Evolutionary conservation across 2,329 filamentous ascomycete species (phyloP), one percentile per base, ranked within the genome.

Genomic region (Nannizzia gypsea): DNA sequence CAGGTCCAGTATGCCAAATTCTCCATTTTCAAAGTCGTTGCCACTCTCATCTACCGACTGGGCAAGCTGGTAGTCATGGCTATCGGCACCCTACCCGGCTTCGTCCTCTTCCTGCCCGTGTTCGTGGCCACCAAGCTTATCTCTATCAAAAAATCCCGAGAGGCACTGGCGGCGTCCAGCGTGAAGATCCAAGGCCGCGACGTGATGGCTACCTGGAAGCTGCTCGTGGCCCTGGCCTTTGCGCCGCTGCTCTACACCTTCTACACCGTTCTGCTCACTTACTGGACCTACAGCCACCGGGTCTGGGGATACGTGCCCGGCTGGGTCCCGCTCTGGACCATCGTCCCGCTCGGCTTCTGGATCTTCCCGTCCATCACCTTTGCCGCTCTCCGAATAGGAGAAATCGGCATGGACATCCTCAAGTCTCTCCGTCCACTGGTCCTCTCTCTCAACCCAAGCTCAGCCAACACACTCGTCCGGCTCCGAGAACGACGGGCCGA

Each of bases 351-450:
- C 42, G 88, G 90, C 56, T 86, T 89, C 76, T 79, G 89, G 55
- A 77, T 95, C 65, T 96, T 96, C 78, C 88, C 91, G 4, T 82
- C 85, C 24, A 87, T 96, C 67, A 96, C 91, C 0, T 96, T 95
- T 72, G 91, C 90, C 3, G 90, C 93, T 5, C 84, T 99, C 58
- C 87, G 93, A 9, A 95, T 97, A 65, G 93, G 93, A 54, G 93
- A 99, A 75, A 87, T 95, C n/a, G 93, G 92, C 58, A 96, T 99
- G 90, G 93, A 99, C 70, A 96, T 99, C 60, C 78, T 93, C 76
- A 99, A 97, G 75, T 97, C 92, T 0, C 81, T 99, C 15, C 84
- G 90, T 8, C 93, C 93, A 4, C 82, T 99, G 8, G 78, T 95
- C 52, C 80, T 96, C 36, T 93, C 89, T 64, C 81, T 97, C 68